Percentiles rank a stretch among this genome's conserved stretches.
Conservation (phyloP, 1,284 basidiomycete genomes). For the Leccinum subatratum region DNA sequence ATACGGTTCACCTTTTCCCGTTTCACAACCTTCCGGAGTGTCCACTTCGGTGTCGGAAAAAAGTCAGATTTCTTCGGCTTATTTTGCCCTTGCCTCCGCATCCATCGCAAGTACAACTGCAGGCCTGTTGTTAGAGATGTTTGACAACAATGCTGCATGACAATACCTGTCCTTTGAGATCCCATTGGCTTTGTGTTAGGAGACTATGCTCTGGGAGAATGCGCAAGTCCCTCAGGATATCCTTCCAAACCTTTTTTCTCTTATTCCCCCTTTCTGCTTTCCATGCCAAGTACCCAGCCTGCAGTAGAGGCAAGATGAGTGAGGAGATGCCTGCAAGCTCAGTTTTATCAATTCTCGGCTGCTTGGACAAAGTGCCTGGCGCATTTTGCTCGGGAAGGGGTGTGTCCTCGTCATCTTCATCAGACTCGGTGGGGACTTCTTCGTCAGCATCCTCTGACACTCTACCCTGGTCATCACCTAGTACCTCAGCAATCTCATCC, state of each 20-base stretch:
- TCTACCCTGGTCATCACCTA: background rate
- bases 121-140: background rate
- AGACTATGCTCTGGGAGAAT: background rate
- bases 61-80: background rate
- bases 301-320: background rate
- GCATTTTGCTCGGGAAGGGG: background rate
- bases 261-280: background rate
- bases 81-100: background rate
- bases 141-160: background rate
- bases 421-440: background rate
- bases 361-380: background rate
- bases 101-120: background rate
- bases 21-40: background rate
- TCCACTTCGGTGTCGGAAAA: background rate
- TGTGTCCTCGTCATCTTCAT: background rate
- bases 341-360: background rate
- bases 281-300: background rate
- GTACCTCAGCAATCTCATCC: background rate
- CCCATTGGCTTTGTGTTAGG: background rate
- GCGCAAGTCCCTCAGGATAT: background rate
- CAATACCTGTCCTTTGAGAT: background rate
- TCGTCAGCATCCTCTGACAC: background rate
- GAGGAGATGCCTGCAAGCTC: background rate
- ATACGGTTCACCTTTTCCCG: background rate
- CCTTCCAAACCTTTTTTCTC: background rate